A percentile compares a stretch with the other conserved stretches of the same genome.
These are phyloP conservation scores for Epipyxis sp. DNA, from an alignment of 108 stramenopile genomes.

Conservation along the genomic window DNA sequence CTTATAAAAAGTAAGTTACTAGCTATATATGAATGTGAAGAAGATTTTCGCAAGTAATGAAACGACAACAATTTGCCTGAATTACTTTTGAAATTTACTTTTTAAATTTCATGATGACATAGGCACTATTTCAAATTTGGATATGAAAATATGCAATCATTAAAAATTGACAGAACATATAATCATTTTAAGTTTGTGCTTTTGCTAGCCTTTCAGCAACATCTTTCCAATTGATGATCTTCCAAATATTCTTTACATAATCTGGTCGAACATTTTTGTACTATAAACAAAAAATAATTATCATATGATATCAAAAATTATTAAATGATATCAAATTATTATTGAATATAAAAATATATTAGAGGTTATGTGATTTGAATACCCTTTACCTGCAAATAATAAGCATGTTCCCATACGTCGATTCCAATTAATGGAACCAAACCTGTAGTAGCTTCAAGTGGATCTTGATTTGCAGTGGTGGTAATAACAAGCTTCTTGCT, in stretches of 20 bases:
- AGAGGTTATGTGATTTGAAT: too few relatives aligned
- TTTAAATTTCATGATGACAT: too few relatives aligned
- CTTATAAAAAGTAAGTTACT: too few relatives aligned
- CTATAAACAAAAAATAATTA: constrained; percentile 77
- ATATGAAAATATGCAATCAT: too few relatives aligned
- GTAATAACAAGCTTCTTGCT: constrained; percentile 71
- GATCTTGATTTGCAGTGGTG: constrained; percentile 92
- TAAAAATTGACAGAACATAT: too few relatives aligned
- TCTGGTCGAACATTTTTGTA: constrained; percentile 95
- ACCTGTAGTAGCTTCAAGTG: constrained; percentile 92
- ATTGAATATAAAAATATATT: too few relatives aligned
- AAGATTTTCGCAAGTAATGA: too few relatives aligned
- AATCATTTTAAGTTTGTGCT: too few relatives aligned
- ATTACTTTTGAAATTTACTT: too few relatives aligned
- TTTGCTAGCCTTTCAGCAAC: constrained; percentile 81
- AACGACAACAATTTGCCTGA: too few relatives aligned
- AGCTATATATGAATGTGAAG: too few relatives aligned
- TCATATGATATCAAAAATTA: not conserved
- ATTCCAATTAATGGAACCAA: constrained; percentile 92
- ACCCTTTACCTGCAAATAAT: constrained; percentile 3
- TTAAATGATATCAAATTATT: not conserved
- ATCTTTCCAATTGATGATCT: constrained; percentile 90
- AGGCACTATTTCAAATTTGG: too few relatives aligned
- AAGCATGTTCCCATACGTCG: constrained; percentile 89
- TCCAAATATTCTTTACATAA: constrained; percentile 90